These are phyloP conservation scores for Mrakia gelida DNA, from an alignment of 768 basidiomycete genomes.

Conservation along the genomic window DNA sequence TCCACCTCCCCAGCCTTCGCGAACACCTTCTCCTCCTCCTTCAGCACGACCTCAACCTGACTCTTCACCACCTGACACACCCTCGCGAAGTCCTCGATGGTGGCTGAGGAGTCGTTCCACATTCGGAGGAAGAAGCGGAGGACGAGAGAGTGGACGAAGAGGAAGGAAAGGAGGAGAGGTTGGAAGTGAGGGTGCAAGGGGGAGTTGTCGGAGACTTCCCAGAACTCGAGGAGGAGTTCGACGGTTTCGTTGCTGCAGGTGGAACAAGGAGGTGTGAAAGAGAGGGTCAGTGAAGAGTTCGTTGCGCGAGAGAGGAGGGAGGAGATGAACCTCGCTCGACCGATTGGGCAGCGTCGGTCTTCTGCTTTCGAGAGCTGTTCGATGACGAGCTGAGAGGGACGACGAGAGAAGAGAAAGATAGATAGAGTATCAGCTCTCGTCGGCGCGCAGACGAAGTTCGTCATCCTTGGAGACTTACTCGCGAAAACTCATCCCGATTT, in stretches of 20 bases:
- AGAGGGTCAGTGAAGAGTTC: background rate
- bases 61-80: slow-evolving; percentile 72
- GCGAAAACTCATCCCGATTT: slow-evolving; percentile 68
- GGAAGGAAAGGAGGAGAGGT: slow-evolving; percentile 82
- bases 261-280: background rate
- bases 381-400: slow-evolving; percentile 58
- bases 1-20: slow-evolving; percentile 55
- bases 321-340: slow-evolving; percentile 50
- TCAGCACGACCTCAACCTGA: slow-evolving; percentile 77
- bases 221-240: slow-evolving; percentile 75
- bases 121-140: slow-evolving; percentile 84
- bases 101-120: slow-evolving; percentile 84
- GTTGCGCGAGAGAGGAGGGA: background rate
- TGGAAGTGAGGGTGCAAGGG: slow-evolving; percentile 69
- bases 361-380: slow-evolving; percentile 73
- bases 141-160: slow-evolving; percentile 72
- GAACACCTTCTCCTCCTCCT: slow-evolving; percentile 50
- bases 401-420: background rate
- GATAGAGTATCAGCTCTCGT: background rate
- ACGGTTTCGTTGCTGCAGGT: slow-evolving; percentile 71
- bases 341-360: slow-evolving; percentile 75
- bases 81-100: slow-evolving; percentile 63
- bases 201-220: slow-evolving; percentile 71
- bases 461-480: slow-evolving; percentile 48
- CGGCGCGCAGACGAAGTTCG: background rate